A percentile compares a stretch with the other conserved stretches of the same genome.
Conservation (phyloP, 1,139 yeast species). For the Pichiaceae sp. region DNA sequence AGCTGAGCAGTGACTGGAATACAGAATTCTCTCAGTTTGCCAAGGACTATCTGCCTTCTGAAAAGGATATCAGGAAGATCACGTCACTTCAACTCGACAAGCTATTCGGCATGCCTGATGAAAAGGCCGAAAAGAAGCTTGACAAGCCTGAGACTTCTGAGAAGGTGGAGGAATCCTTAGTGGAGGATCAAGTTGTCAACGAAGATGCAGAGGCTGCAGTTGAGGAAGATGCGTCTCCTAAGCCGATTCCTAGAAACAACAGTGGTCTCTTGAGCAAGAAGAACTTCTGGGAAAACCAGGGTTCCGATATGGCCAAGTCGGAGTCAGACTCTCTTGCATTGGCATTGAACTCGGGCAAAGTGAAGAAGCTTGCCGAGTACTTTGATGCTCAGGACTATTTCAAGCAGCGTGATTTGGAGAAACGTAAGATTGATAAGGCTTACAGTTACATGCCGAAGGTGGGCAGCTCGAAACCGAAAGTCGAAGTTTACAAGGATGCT, state of each 20-base stretch:
- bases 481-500: slow-evolving; percentile 83
- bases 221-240: neutral
- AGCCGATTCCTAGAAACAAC: neutral
- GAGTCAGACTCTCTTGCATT: slow-evolving; percentile 7
- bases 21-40: slow-evolving; percentile 79
- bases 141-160: neutral
- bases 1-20: slow-evolving; percentile 84
- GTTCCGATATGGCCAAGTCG: slow-evolving; percentile 3
- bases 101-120: slow-evolving; percentile 33
- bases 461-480: slow-evolving; percentile 76
- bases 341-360: slow-evolving; percentile 30
- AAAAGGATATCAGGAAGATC: slow-evolving; percentile 84
- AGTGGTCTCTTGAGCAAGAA: neutral
- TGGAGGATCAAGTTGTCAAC: slow-evolving; percentile 10
- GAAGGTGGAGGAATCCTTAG: slow-evolving; percentile 3
- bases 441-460: slow-evolving; percentile 73
- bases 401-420: slow-evolving; percentile 71
- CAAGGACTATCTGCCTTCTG: slow-evolving; percentile 73
- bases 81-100: slow-evolving; percentile 83
- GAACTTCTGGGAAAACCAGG: slow-evolving; percentile 4
- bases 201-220: slow-evolving; percentile 16
- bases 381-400: slow-evolving; percentile 84
- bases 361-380: slow-evolving; percentile 55
- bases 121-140: slow-evolving; percentile 3
- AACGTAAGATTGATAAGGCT: slow-evolving; percentile 45